Evolutionary conservation across 2,329 filamentous ascomycete genomes (phyloP).

Genomic region (Uncinocarpus reesii): DNA sequence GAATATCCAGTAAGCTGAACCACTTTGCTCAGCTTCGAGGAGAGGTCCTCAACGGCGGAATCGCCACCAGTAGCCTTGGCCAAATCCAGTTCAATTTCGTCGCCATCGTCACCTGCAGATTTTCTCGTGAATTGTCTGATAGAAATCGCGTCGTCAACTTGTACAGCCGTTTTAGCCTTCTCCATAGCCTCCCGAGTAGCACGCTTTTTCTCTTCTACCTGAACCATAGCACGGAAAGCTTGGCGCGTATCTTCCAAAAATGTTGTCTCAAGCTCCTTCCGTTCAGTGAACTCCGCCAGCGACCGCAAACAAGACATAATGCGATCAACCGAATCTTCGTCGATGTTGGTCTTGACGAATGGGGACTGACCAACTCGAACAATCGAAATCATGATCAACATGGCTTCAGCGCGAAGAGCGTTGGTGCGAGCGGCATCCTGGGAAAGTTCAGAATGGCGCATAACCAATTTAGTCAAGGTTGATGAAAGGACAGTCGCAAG

Average conservation of each 20-base stretch:
- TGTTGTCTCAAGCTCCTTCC: slow-evolving; percentile 81
- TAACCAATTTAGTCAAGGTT: slow-evolving; percentile 91
- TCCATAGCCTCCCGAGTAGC: slow-evolving; percentile 87
- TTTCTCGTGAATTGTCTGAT: slow-evolving; percentile 93
- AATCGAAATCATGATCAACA: slow-evolving; percentile 99
- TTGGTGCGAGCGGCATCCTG: slow-evolving; percentile 79
- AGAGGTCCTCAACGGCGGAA: slow-evolving; percentile 68
- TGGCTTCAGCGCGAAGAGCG: slow-evolving; percentile 86
- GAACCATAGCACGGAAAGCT: slow-evolving; percentile 94
- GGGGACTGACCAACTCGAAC: slow-evolving; percentile 97
- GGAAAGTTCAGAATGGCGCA: slow-evolving; percentile 92
- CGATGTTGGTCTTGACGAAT: slow-evolving; percentile 93
- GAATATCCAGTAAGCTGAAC: slow-evolving; percentile 98
- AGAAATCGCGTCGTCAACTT: slow-evolving; percentile 87
- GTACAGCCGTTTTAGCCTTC: slow-evolving; percentile 85
- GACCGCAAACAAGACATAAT: slow-evolving; percentile 97
- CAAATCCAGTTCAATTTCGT: slow-evolving; percentile 80
- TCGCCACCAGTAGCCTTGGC: slow-evolving; percentile 93
- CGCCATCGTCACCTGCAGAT: slow-evolving; percentile 66
- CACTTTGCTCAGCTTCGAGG: slow-evolving; percentile 88
- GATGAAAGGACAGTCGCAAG: slow-evolving; percentile 89
- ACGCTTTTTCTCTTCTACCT: slow-evolving; percentile 94
- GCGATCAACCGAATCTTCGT: slow-evolving; percentile 95
- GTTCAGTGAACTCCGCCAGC: slow-evolving; percentile 76
- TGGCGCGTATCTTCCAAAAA: slow-evolving; percentile 92